Evolutionary conservation across 441 rosid genomes (phyloP).

Genomic region (Eutrema salsugineum): DNA sequence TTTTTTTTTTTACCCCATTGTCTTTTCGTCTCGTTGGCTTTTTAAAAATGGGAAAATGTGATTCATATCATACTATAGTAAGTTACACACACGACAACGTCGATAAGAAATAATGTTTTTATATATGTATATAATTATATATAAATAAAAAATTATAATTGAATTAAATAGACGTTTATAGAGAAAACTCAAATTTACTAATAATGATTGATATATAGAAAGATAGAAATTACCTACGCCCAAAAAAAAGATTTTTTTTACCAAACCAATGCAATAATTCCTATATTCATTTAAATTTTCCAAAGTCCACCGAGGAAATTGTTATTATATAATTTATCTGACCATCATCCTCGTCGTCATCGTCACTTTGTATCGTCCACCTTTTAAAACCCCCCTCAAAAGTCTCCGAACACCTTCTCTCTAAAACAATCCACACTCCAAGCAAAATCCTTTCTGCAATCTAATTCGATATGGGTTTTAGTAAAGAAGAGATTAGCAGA

Average conservation of each 20-base stretch:
- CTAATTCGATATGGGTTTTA: slow-evolving; percentile 38
- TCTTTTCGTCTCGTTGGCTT: background rate
- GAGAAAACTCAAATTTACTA: background rate
- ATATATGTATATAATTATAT: background rate
- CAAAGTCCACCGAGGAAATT: slow-evolving; percentile 8
- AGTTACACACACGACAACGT: too few species aligned
- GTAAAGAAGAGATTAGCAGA: slow-evolving; percentile 49
- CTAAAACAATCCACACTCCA: background rate
- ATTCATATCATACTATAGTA: background rate
- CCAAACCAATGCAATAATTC: background rate
- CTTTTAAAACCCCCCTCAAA: slow-evolving; percentile 20
- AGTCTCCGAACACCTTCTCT: slow-evolving; percentile 1
- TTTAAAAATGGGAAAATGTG: background rate
- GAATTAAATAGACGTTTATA: background rate
- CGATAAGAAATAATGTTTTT: too few species aligned
- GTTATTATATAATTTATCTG: background rate
- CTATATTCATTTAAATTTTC: background rate
- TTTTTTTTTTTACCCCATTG: too few species aligned
- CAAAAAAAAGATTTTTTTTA: background rate
- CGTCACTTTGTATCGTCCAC: slow-evolving; percentile 1
- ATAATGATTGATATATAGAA: background rate
- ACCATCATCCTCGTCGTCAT: slow-evolving; percentile 19
- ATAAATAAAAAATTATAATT: background rate
- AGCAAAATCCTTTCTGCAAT: background rate
- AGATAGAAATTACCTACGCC: background rate